Evolutionary conservation across 2,329 filamentous ascomycete genomes (phyloP).

Genomic region (Helotiales sp.): DNA sequence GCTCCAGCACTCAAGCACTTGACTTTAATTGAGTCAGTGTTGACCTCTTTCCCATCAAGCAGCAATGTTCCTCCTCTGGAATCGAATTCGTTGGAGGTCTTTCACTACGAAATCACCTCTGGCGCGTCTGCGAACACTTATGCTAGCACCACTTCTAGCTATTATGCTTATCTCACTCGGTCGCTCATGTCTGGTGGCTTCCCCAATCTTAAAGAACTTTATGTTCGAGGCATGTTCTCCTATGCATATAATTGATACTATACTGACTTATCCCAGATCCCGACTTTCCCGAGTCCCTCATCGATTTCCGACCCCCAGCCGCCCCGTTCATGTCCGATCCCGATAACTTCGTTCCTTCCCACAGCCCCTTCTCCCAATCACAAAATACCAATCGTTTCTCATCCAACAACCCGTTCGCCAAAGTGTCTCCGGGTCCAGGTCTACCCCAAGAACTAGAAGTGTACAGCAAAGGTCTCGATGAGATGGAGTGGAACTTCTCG

Average conservation of each 20-base stretch:
- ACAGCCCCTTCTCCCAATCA: slow-evolving; percentile 13
- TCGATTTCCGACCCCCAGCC: slow-evolving; percentile 64
- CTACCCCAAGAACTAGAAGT: slow-evolving; percentile 60
- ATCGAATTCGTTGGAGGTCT: slow-evolving; percentile 66
- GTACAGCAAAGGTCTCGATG: slow-evolving; percentile 66
- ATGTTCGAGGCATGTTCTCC: slow-evolving; percentile 60
- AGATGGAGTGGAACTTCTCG: slow-evolving; percentile 68
- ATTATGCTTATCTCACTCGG: slow-evolving; percentile 84
- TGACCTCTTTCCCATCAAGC: slow-evolving; percentile 55
- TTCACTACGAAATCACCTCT: slow-evolving; percentile 82
- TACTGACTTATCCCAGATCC: slow-evolving; percentile 50
- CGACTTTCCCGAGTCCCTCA: slow-evolving; percentile 76
- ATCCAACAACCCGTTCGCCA: slow-evolving; percentile 32
- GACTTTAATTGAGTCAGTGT: slow-evolving; percentile 55
- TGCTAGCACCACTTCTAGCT: slow-evolving; percentile 54
- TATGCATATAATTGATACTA: neutral
- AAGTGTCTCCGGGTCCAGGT: slow-evolving; percentile 24
- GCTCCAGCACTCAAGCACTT: slow-evolving; percentile 46
- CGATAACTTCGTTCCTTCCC: slow-evolving; percentile 26
- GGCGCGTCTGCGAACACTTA: slow-evolving; percentile 58
- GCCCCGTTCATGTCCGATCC: slow-evolving; percentile 47
- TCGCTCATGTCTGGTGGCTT: slow-evolving; percentile 77
- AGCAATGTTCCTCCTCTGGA: slow-evolving; percentile 60
- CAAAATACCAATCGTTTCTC: slow-evolving; percentile 26
- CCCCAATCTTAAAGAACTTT: slow-evolving; percentile 72